Evolutionary conservation across 1,284 basidiomycete species (phyloP), one percentile per base, ranked within the genome.

Genomic region (Melampsora larici-populina): DNA sequence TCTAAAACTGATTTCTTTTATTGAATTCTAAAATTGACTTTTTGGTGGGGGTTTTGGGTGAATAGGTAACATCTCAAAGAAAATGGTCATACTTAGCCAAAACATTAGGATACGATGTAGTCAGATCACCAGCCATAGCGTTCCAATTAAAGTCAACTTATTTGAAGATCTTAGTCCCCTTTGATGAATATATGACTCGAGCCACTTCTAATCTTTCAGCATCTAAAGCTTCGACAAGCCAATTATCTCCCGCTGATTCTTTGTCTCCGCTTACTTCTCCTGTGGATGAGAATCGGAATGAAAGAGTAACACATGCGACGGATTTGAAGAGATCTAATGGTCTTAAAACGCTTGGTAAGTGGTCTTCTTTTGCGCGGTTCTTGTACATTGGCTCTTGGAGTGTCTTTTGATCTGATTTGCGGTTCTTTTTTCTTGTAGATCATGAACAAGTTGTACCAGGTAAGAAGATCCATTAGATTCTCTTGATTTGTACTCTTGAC

Each of bases 111-210:
- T 94, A 93, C 84, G 67, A 70, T 55, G 58, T 70, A 46, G 87
- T 88, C 73, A 90, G 90, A 49, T 89, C 92, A 60, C 91, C 91
- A 21, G 91, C 91, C 65, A 87, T 95, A 71, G 91, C 92, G 11
- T 90, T 91, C 1, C 91, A 94, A 82, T 88, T 97, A 84, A 94
- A 92, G 85, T 90, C 90, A 80, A 93, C 94, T 3, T 99, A 97
- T 85, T 88, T 88, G 77, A 90, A 91, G 77, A 92, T 99, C 83
- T 92, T 99, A 80, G 87, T 93, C 46, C 97, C 96, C 9, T 99
- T 94, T 82, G 96, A 99, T 83, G 89, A 91, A 82, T 98, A 94
- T 84, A 90, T 90, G 78, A 89, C 90, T 79, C 80, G 62, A 79
- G 79, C 79, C 79, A 81, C 58, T 58, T 51, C 65, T 11, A 17